A percentile compares a stretch with the other conserved stretches of the same genome.
Conservation (phyloP, 2,329 filamentous ascomycete genomes). For the Ophiostoma sp. region DNA sequence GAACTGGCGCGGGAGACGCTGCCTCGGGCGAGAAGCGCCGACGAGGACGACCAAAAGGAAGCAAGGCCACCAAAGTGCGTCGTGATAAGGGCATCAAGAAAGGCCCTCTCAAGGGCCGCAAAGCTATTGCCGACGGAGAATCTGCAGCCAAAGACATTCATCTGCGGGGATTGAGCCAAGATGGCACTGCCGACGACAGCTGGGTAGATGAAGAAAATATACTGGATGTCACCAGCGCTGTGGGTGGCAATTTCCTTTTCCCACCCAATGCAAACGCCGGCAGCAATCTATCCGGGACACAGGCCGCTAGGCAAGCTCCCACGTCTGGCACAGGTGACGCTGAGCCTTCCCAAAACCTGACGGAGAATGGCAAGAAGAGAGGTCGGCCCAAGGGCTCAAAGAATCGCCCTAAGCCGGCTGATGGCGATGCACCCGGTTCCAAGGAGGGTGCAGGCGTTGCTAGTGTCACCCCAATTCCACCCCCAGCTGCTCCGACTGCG, state of each 20-base stretch:
- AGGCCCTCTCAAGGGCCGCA: slow-evolving; percentile 32
- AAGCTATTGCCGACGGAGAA: slow-evolving; percentile 15
- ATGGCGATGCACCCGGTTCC: neutral
- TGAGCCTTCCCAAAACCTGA: neutral
- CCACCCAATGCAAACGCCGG: slow-evolving; percentile 4
- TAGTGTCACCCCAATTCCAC: slow-evolving; percentile 26
- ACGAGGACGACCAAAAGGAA: slow-evolving; percentile 54
- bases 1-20: neutral
- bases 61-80: slow-evolving; percentile 45
- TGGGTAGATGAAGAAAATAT: slow-evolving; percentile 44
- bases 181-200: slow-evolving; percentile 36
- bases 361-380: slow-evolving; percentile 36
- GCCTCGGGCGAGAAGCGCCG: slow-evolving; percentile 37
- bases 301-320: neutral
- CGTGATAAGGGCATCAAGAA: slow-evolving; percentile 51
- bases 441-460: slow-evolving; percentile 14
- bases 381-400: slow-evolving; percentile 51
- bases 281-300: neutral
- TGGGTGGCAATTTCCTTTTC: slow-evolving; percentile 25
- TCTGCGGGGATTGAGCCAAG: slow-evolving; percentile 12
- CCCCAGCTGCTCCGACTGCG: slow-evolving; percentile 28
- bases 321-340: neutral
- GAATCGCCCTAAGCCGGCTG: slow-evolving; percentile 40
- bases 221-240: slow-evolving; percentile 29
- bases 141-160: slow-evolving; percentile 8